Percentiles rank a stretch among this genome's conserved stretches.
phyloP scores from a whole-genome alignment of 2,329 filamentous ascomycete genomes.

The Xylaria sp. region DNA sequence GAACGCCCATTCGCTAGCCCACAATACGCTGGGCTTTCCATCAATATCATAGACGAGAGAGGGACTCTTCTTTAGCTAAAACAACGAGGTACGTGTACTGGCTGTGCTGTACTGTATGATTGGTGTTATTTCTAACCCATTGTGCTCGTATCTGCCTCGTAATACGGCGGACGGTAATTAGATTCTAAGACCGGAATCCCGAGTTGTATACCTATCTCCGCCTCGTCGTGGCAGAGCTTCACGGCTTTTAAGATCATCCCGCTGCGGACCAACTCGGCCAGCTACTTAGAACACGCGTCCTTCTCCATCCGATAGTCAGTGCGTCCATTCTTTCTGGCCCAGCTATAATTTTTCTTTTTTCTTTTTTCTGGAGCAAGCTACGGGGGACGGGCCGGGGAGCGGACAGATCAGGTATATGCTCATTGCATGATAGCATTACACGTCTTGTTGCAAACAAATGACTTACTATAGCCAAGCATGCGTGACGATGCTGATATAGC shows the following conservation, averaged over 20 bases:
- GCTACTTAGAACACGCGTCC: conserved; percentile 11
- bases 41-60: no score
- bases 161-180: background rate
- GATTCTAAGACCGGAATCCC: background rate
- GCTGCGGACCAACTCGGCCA: background rate
- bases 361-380: no score
- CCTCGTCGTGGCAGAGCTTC: background rate
- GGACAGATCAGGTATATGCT: conserved; percentile 5
- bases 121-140: no score
- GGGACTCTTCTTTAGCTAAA: no score
- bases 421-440: conserved; percentile 11
- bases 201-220: background rate
- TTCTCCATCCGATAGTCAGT: background rate
- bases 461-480: conserved; percentile 26
- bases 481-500: conserved; percentile 12
- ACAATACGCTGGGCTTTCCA: no score
- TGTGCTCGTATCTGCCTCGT: background rate
- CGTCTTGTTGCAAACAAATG: conserved; percentile 11
- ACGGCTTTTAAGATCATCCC: conserved; percentile 11
- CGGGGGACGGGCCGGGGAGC: background rate
- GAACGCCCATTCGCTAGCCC: no score
- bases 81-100: no score
- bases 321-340: conserved; percentile 1
- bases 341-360: no score
- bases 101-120: no score